Evolutionary conservation across 2,329 filamentous ascomycete species (phyloP), one percentile per base, ranked within the genome.

Genomic region (Karstenula rhodostoma): DNA sequence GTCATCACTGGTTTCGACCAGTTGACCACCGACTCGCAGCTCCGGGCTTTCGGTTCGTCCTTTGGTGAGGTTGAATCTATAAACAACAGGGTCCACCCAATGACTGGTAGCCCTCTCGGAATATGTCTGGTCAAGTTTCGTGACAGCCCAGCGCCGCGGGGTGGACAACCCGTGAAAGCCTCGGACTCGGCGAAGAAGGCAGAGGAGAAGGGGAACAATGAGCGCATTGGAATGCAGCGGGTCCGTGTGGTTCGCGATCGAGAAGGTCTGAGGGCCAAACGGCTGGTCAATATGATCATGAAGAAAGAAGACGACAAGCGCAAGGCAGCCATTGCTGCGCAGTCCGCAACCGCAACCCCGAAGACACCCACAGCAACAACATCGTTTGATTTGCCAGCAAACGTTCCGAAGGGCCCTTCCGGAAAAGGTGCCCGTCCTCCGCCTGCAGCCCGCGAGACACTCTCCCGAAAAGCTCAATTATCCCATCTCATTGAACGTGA

Each of bases 1-100:
- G 90, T 98, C 4, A 93, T 97, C 22, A 94, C 89, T n/a, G 93
- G 93, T n/a, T 97, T 97, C 76, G 95, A 98, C 77, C 94, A 94
- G 7, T 82, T 98, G 65, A 90, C 91, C 43, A 87, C 92, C 13
- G 92, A 96, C 69, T 86, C 88, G 57, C 91, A 92, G 70, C 85
- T 97, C 53, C 87, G 86, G 19, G 87, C 90, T 48, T 86, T 92
- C 56, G 96, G 96, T 75, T 87, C 89, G 19, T 87, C 86, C 3
- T 96, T 91, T 79, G 93, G 93, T 56, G 92, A 97, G 60, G 94
- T 99, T 64, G 90, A 90, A 47, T 91, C 94, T 73, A 90, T 96
- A 69, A 93, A 92, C 73, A 97, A 97, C 74, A 94, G 96, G 76
- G 94, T 96, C 72, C 93, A 99, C 77, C 95, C 95, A 9, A 90